Evolutionary conservation across 2,329 filamentous ascomycete species (phyloP).

Genomic region (Epichloe gansuensis): DNA sequence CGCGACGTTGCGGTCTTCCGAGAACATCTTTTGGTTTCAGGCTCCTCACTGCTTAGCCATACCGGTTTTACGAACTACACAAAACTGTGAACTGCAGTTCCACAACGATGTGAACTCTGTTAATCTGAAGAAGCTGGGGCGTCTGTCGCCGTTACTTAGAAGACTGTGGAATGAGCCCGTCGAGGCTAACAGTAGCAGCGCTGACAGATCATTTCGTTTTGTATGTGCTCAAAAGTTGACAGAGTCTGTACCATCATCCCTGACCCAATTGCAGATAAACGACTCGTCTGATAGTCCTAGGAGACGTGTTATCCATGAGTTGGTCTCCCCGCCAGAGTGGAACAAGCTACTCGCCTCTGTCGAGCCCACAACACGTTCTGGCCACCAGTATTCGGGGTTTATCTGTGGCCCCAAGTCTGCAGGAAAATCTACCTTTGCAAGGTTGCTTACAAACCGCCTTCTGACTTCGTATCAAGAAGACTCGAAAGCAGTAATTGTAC

Average conservation of each 20-base stretch:
- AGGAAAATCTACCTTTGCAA: slow-evolving; percentile 64
- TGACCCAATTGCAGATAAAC: slow-evolving; percentile 30
- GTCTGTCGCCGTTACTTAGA: slow-evolving; percentile 52
- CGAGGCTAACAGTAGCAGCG: slow-evolving; percentile 10
- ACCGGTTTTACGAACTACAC: slow-evolving; percentile 46
- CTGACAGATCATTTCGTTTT: slow-evolving; percentile 32
- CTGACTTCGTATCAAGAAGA: slow-evolving; percentile 30
- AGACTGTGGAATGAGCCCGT: slow-evolving; percentile 48
- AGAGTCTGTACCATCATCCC: slow-evolving; percentile 10
- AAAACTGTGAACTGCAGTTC: slow-evolving; percentile 41
- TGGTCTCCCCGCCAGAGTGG: slow-evolving; percentile 46
- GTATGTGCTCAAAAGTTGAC: slow-evolving; percentile 21
- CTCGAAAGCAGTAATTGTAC: slow-evolving; percentile 24
- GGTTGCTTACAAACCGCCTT: slow-evolving; percentile 52
- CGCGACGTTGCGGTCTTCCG: slow-evolving; percentile 40
- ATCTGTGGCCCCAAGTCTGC: slow-evolving; percentile 59
- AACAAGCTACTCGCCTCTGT: slow-evolving; percentile 43
- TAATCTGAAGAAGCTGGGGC: slow-evolving; percentile 40
- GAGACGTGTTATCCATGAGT: slow-evolving; percentile 36
- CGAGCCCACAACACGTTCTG: slow-evolving; percentile 17
- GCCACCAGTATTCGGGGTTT: slow-evolving; percentile 32
- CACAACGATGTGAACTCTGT: slow-evolving; percentile 36
- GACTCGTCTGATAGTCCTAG: slow-evolving; percentile 40
- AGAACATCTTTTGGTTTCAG: slow-evolving; percentile 41
- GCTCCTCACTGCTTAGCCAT: slow-evolving; percentile 58